Evolutionary conservation across 1,139 yeast genomes (phyloP), one percentile per base, ranked within the genome.

Genomic region (Candida glucosophila): DNA sequence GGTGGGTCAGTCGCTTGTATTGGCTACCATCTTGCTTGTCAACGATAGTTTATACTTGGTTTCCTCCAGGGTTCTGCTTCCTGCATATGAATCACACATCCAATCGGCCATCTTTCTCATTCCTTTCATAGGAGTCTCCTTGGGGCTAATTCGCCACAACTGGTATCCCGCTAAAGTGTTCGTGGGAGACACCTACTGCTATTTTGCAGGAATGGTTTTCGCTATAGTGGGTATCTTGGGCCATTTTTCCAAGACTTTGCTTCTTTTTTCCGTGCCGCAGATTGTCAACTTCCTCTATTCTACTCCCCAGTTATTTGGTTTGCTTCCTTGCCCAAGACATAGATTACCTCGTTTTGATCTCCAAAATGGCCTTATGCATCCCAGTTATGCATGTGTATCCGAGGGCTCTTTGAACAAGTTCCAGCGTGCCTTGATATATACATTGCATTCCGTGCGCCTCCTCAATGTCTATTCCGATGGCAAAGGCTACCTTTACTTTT

Each of bases 131-230:
- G 96, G 96, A 0, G 93, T 85, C 3, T 74, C 95, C 1, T 34
- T 77, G 2, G 94, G 85, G 0, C 57, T 90, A 28, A 68, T 82
- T 37, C 74, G 71, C 41, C 78, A 67, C 59, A 90, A 90, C 50
- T 81, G 90, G 79, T 90, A 66, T 58, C 98, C 98, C 1, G 86
- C 98, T 0, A 57, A 58, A 31, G 97, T 85, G 1, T 90, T 90
- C 58, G 99, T 92, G 4, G 99, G 99, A 14, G 99, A 90, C 47
- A 90, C 98, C 0, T 92, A 81, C 58, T 90, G 99, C 54, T 90
- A 92, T 54, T 86, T 90, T 52, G 85, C 95, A 17, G 99, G 99
- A 3, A 90, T 90, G 98, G 95, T 90, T 1, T 88, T 90, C 54
- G 98, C 97, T 0, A 92, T 88, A 19, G 95, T 85, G 14, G 97